These are phyloP conservation scores for Epichloe scottii DNA, from an alignment of 2,329 filamentous ascomycete genomes.

Conservation along the genomic window DNA sequence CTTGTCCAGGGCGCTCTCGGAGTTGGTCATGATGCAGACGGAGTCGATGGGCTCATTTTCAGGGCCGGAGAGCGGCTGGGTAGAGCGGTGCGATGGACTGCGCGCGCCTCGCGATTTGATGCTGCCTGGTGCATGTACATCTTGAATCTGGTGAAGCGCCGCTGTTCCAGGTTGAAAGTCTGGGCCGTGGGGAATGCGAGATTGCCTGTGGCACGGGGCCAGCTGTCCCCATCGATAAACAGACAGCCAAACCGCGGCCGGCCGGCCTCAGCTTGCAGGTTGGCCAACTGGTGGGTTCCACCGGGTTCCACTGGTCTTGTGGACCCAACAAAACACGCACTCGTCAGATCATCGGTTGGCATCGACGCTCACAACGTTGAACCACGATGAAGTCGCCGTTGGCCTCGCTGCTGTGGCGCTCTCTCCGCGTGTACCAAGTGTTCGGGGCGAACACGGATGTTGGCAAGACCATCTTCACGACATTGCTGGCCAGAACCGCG, in stretches of 20 bases:
- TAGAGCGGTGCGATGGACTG: neutral
- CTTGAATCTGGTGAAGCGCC: no score
- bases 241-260: no score
- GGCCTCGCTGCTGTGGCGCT: constrained; percentile 53
- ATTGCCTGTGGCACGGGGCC: no score
- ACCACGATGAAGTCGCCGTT: constrained; percentile 26
- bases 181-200: no score
- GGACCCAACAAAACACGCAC: constrained; percentile 5
- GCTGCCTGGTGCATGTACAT: no score
- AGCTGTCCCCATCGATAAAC: no score
- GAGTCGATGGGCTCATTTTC: neutral
- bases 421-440: constrained; percentile 57
- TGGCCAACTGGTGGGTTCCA: no score
- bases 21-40: constrained; percentile 2
- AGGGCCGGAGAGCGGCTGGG: neutral
- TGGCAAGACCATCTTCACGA: constrained; percentile 72
- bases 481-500: constrained; percentile 54
- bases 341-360: neutral
- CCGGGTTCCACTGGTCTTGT: neutral
- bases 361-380: neutral
- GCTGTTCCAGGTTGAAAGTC: no score
- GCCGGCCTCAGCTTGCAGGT: no score
- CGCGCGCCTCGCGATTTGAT: no score
- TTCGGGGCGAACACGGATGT: constrained; percentile 79
- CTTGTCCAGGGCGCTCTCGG: constrained; percentile 14